These are phyloP conservation scores for Fusarium equiseti DNA, from an alignment of 2,329 filamentous ascomycete species.

Conservation along the genomic window DNA sequence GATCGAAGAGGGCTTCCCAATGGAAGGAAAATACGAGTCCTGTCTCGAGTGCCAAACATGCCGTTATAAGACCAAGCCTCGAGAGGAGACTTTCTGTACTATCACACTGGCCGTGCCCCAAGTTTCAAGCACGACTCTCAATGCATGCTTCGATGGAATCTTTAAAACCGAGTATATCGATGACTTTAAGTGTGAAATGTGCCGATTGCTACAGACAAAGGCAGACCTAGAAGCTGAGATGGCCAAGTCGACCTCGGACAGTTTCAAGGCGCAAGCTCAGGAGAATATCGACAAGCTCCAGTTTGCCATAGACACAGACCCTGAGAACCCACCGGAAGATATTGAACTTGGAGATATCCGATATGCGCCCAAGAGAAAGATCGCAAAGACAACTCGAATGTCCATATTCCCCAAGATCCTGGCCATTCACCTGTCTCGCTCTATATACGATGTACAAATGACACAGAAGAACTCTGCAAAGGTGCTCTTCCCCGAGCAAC, in stretches of 20 bases:
- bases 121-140: conserved; percentile 81
- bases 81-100: conserved; percentile 88
- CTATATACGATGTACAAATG: conserved; percentile 83
- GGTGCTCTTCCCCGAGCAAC: conserved; percentile 88
- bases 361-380: conserved; percentile 82
- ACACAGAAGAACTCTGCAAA: conserved; percentile 96
- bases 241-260: conserved; percentile 64
- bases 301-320: conserved; percentile 79
- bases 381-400: conserved; percentile 89
- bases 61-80: conserved; percentile 87
- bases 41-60: conserved; percentile 94
- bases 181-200: conserved; percentile 95
- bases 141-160: conserved; percentile 90
- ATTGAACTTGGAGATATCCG: conserved; percentile 80
- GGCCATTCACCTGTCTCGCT: conserved; percentile 91
- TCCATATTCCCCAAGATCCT: conserved; percentile 89
- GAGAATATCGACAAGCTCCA: conserved; percentile 74
- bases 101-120: conserved; percentile 93
- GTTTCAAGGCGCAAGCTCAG: conserved; percentile 64
- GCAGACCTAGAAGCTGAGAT: conserved; percentile 72
- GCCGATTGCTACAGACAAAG: conserved; percentile 84
- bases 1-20: conserved; percentile 82
- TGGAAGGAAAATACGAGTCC: conserved; percentile 93
- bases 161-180: conserved; percentile 97
- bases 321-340: conserved; percentile 79